Evolutionary conservation across 177 flowering plant genomes (phyloP).

Genomic region (Telopea speciosissima): DNA sequence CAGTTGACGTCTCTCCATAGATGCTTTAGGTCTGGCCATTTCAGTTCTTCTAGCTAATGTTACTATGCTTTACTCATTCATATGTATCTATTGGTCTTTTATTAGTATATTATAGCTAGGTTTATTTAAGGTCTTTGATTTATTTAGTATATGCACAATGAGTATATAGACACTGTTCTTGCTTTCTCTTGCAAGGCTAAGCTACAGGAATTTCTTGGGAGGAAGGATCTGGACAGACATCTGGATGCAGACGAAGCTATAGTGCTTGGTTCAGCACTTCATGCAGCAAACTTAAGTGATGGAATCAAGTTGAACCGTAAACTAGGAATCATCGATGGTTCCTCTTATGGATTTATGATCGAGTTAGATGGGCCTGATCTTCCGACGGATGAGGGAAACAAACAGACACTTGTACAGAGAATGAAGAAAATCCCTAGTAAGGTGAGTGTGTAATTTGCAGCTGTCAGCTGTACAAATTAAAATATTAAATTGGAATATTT

Average conservation of each 20-base stretch:
- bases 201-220: conserved; percentile 90
- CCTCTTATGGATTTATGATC: conserved; percentile 71
- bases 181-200: conserved; percentile 44
- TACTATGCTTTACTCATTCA: no score
- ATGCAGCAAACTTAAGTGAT: conserved; percentile 98
- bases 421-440: conserved; percentile 96
- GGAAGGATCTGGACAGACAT: conserved; percentile 83
- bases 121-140: neutral
- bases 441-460: conserved; percentile 33
- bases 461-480: neutral
- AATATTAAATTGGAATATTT: neutral
- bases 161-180: conserved; percentile 5
- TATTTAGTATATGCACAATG: neutral
- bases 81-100: no score
- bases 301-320: conserved; percentile 96
- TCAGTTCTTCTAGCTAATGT: neutral
- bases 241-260: conserved; percentile 98
- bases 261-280: conserved; percentile 90
- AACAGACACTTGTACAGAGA: conserved; percentile 64
- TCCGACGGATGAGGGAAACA: conserved; percentile 53
- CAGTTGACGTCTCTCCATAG: neutral
- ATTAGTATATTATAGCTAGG: neutral
- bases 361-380: conserved; percentile 74
- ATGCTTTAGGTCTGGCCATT: neutral
- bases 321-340: conserved; percentile 95